phyloP scores from a whole-genome alignment of 2,329 filamentous ascomycete species.

The Didymella pomorum region DNA sequence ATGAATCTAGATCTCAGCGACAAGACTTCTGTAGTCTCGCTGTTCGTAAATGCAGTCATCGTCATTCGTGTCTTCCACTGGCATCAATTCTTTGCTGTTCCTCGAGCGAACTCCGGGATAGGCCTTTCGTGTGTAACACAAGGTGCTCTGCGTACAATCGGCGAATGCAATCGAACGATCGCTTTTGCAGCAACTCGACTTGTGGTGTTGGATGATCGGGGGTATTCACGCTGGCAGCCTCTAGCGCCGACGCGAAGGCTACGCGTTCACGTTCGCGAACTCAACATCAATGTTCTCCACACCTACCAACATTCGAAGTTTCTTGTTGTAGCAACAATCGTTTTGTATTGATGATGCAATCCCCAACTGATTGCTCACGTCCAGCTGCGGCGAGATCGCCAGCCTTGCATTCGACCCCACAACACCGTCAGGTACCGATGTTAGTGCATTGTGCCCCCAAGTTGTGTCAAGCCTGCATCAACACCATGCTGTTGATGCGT shows the following conservation, averaged over 20 bases:
- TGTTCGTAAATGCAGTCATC: neutral
- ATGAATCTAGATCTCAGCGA: neutral
- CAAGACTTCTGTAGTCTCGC: neutral
- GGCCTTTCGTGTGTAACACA: neutral
- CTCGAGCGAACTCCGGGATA: neutral
- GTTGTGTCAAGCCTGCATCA: slow-evolving; percentile 4
- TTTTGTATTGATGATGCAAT: slow-evolving; percentile 1
- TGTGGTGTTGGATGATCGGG: neutral
- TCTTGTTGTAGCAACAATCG: neutral
- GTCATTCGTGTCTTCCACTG: neutral
- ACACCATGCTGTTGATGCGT: neutral
- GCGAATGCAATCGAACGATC: neutral
- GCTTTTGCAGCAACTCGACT: neutral
- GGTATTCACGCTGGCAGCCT: neutral
- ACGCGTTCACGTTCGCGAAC: neutral
- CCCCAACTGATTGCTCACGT: no score
- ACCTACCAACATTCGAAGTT: neutral
- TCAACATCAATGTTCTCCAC: neutral
- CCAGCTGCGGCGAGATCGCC: neutral
- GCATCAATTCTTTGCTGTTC: neutral
- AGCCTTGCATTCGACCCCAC: neutral
- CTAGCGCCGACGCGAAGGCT: neutral
- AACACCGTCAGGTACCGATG: neutral
- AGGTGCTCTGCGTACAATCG: neutral
- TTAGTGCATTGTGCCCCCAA: slow-evolving; percentile 1